phyloP scores from a whole-genome alignment of 768 basidiomycete genomes.

The Naganishia onofrii region DNA sequence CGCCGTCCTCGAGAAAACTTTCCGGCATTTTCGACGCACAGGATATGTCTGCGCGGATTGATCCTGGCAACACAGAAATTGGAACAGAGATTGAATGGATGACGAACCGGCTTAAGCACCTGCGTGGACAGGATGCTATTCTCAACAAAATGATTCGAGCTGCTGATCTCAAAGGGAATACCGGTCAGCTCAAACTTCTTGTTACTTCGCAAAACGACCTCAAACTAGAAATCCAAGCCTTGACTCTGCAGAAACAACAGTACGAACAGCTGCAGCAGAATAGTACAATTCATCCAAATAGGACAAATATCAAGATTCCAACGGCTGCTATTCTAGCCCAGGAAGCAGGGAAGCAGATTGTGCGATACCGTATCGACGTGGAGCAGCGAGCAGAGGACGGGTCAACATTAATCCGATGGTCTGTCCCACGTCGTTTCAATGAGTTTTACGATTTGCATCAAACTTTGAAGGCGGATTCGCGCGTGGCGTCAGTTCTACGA shows the following conservation, averaged over 20 bases:
- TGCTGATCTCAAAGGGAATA: conserved; percentile 88
- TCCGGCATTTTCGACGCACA: background rate
- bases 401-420: conserved; percentile 74
- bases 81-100: conserved; percentile 81
- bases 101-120: conserved; percentile 67
- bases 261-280: conserved; percentile 93
- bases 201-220: conserved; percentile 77
- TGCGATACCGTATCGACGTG: conserved; percentile 86
- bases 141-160: conserved; percentile 86
- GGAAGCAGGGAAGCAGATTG: conserved; percentile 78
- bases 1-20: conserved; percentile 6
- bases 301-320: conserved; percentile 80
- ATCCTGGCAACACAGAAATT: conserved; percentile 63
- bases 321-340: conserved; percentile 72
- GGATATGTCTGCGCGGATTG: background rate
- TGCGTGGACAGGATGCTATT: conserved; percentile 76
- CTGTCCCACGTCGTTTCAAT: conserved; percentile 87
- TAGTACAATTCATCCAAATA: conserved; percentile 76
- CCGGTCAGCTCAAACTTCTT: conserved; percentile 77
- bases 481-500: conserved; percentile 50
- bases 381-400: conserved; percentile 81
- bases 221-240: conserved; percentile 74
- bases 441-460: conserved; percentile 89
- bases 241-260: conserved; percentile 84
- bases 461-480: conserved; percentile 65